Percentiles rank a stretch among this genome's conserved stretches.
Evolutionary conservation across 805 yeast genomes (phyloP).

Genomic region (Starmerella potacharoeniae): DNA sequence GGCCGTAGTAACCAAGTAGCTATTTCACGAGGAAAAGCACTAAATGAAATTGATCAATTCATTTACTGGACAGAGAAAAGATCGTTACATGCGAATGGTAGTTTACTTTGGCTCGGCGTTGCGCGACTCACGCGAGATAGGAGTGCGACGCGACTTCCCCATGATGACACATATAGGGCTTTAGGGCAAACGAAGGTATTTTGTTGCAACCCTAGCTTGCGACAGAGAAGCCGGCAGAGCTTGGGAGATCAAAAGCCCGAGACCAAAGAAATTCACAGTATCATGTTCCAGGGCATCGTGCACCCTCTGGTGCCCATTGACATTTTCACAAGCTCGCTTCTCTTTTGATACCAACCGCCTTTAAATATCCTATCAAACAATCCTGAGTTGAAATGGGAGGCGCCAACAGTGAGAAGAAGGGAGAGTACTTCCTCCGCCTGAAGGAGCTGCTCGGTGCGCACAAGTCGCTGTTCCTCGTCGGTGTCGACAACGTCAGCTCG

Average conservation of each 20-base stretch:
- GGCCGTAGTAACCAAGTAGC: no score
- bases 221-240: no score
- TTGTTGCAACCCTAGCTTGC: no score
- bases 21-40: no score
- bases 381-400: slow-evolving; percentile 91
- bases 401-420: slow-evolving; percentile 82
- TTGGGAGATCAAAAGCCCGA: no score
- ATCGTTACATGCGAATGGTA: no score
- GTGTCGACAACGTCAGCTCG: slow-evolving; percentile 99
- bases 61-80: no score
- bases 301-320: not conserved
- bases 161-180: not conserved
- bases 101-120: no score
- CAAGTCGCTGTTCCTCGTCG: slow-evolving; percentile 97
- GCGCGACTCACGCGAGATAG: no score
- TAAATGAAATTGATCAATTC: no score
- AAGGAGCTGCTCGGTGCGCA: slow-evolving; percentile 90
- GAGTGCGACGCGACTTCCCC: no score
- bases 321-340: not conserved
- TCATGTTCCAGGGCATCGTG: not conserved
- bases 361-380: slow-evolving; percentile 30
- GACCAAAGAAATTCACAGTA: not conserved
- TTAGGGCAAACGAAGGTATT: not conserved
- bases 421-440: slow-evolving; percentile 88
- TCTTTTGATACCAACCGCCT: slow-evolving; percentile 20